These are phyloP conservation scores for Davidsoniella eucalypti DNA, from an alignment of 2,329 filamentous ascomycete genomes.

Conservation along the genomic window DNA sequence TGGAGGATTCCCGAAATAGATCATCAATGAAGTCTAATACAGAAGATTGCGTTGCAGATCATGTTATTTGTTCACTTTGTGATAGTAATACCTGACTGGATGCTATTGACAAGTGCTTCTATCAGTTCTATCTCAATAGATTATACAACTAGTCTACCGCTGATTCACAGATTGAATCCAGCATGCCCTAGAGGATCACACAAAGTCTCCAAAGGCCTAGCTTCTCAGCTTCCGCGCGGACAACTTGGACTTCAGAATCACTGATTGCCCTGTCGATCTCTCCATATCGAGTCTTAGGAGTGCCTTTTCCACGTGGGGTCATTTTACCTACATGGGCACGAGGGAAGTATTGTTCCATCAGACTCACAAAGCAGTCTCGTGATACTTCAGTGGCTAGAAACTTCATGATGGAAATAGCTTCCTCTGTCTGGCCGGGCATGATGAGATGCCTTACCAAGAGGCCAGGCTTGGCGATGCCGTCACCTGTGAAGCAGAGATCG, in stretches of 20 bases:
- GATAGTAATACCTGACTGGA: too few species aligned
- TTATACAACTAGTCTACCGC: too few species aligned
- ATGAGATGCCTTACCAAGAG: constrained; percentile 65
- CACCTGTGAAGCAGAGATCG: constrained; percentile 64
- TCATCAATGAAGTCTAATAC: too few species aligned
- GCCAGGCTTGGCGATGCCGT: constrained; percentile 66
- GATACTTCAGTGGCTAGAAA: constrained; percentile 62
- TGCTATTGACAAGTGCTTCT: too few species aligned
- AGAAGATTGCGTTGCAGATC: too few species aligned
- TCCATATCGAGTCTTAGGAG: constrained; percentile 39
- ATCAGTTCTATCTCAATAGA: too few species aligned
- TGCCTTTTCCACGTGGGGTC: constrained; percentile 25
- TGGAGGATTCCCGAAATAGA: too few species aligned
- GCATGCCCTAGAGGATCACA: constrained; percentile 41
- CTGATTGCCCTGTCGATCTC: constrained; percentile 64
- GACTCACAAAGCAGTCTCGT: constrained; percentile 61
- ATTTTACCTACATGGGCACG: constrained; percentile 67
- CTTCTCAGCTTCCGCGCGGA: constrained; percentile 49
- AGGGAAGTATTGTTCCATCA: constrained; percentile 81
- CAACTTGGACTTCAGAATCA: constrained; percentile 45
- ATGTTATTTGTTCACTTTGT: too few species aligned
- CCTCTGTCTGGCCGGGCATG: constrained; percentile 65
- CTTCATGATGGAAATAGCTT: constrained; percentile 56
- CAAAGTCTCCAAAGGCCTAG: constrained; percentile 68
- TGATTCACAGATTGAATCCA: constrained; percentile 31